Evolutionary conservation across 1,284 basidiomycete species (phyloP).

Genomic region (Cutaneotrichosporon dermatis): DNA sequence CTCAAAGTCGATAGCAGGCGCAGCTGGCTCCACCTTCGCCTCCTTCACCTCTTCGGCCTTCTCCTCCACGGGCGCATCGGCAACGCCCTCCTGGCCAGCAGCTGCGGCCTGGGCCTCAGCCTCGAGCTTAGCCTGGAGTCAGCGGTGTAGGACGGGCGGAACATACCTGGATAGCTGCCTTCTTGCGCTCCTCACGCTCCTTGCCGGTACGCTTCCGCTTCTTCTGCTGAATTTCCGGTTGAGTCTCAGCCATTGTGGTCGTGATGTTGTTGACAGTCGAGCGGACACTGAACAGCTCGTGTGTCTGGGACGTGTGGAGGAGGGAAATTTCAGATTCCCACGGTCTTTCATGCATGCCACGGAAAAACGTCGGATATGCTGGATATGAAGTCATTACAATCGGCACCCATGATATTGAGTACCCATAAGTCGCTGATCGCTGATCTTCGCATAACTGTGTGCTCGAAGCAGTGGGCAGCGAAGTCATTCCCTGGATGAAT

Average conservation of each 20-base stretch:
- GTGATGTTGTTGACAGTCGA: constrained; percentile 3
- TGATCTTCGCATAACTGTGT: too few relatives aligned
- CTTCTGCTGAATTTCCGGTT: constrained; percentile 17
- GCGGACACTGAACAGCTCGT: too few relatives aligned
- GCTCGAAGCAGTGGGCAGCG: too few relatives aligned
- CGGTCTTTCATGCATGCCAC: constrained; percentile 1
- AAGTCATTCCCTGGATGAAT: too few relatives aligned
- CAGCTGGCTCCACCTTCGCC: background rate
- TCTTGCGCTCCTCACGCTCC: constrained; percentile 42
- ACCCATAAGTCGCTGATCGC: too few relatives aligned
- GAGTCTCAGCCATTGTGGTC: constrained; percentile 7
- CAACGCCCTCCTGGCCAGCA: background rate
- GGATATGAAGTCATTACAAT: too few relatives aligned
- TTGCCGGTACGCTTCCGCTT: constrained; percentile 47
- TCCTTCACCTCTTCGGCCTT: background rate
- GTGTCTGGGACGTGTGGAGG: background rate
- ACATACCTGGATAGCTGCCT: constrained; percentile 35
- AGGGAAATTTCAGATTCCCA: constrained; percentile 18
- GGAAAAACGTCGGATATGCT: background rate
- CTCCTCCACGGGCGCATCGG: constrained; percentile 7
- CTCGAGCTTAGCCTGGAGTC: constrained; percentile 17
- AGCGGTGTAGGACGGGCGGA: background rate
- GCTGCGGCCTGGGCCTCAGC: constrained; percentile 13
- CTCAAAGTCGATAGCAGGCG: constrained; percentile 26
- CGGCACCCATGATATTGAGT: too few relatives aligned